Percentiles rank a stretch among this genome's conserved stretches.
Evolutionary conservation across 1,284 basidiomycete species (phyloP).

Genomic region (Tetrapyrgos nigripes): DNA sequence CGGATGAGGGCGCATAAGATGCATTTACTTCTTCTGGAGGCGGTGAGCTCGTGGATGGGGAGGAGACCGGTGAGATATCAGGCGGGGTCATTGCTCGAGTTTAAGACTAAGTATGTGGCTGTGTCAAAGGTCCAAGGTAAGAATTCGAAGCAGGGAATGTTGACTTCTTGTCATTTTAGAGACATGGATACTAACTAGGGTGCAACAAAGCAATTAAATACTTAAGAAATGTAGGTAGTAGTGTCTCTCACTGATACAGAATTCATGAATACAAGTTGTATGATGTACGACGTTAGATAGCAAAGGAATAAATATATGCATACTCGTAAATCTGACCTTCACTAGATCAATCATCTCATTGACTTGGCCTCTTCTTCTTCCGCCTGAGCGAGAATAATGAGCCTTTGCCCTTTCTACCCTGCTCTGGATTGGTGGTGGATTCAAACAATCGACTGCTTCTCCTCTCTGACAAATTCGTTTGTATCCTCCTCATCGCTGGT

Average conservation of each 20-base stretch:
- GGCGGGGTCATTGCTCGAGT: slow-evolving; percentile 44
- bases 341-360: background rate
- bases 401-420: slow-evolving; percentile 11
- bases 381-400: slow-evolving; percentile 13
- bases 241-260: background rate
- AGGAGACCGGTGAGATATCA: slow-evolving; percentile 42
- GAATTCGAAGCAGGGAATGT: background rate
- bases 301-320: background rate
- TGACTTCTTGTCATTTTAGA: too few relatives aligned
- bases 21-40: slow-evolving; percentile 42
- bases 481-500: slow-evolving; percentile 80
- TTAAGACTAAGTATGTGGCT: background rate
- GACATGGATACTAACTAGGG: background rate
- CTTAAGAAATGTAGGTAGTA: background rate
- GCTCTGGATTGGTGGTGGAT: background rate
- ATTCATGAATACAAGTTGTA: background rate
- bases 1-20: background rate
- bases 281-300: too few relatives aligned
- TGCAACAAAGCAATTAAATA: background rate
- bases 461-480: slow-evolving; percentile 76
- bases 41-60: slow-evolving; percentile 43
- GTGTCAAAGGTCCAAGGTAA: background rate
- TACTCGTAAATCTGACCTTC: background rate
- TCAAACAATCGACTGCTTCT: slow-evolving; percentile 43
- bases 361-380: slow-evolving; percentile 13